Base-by-base conservation (phyloP, 352 stramenopile genomes). In the Detonula confervacea region DNA sequence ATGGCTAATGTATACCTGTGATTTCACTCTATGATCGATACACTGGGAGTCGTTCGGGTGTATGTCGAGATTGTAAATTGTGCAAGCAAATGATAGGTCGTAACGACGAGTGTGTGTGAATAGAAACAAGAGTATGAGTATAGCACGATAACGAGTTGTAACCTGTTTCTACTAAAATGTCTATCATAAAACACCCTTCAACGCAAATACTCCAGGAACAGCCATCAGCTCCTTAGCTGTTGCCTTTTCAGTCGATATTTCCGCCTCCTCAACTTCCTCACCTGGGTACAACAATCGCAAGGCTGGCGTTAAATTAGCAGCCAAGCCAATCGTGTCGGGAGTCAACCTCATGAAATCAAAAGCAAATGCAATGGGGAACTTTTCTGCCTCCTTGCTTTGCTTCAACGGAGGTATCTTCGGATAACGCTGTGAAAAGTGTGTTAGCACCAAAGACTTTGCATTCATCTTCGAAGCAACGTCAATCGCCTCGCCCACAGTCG, bases 341-440 rank as follows among this genome's bases (percentile, higher is more conserved):
- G 59, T 86, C 2, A 93, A 37, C 46, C 55, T 80, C 87, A 94
- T 91, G 30, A 91, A 90, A 83, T 94, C 89, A 80, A 92, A 93
- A n/a, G 85, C 83, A 80, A 91, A 87, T 14, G 83, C 57, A 56
- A 92, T 70, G n/a, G 69, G 74, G 16, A 84, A 70, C 60, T 62
- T 61, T 0, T 52, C 47, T 30, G 69, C 49, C 27, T 46, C 24
- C 18, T 80, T 46, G 1, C 61, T 56, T 51, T 22, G 55, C 35
- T 64, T 70, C 27, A 91, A 11, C 14, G 66, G 73, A 2, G 89
- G 86, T 35, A 94, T 91, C 94, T 94, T 73, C 84, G 89, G 92
- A 88, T 96, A 97, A 0, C 93, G 84, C 73, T 96, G 93, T 44
- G 92, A 96, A 85, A 99, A 99, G 84, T 99, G 97, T n/a, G 97